Conservation (phyloP, 2,329 filamentous ascomycete species). For the Claviceps pazoutovae region DNA sequence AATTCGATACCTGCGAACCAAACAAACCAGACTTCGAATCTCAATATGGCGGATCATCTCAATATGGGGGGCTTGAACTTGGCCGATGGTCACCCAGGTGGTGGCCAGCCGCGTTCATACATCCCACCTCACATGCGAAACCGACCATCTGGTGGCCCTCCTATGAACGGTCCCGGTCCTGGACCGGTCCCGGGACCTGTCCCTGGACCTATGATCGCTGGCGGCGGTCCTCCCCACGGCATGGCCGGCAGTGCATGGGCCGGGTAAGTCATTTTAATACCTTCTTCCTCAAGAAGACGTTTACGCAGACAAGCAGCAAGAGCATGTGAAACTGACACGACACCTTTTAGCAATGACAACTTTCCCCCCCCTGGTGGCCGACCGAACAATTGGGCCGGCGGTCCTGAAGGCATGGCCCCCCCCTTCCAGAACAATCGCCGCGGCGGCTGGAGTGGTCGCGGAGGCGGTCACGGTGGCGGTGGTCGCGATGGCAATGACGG, state of each 20-base stretch:
- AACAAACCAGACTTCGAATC: slow-evolving; percentile 5
- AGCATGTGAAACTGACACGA: background rate
- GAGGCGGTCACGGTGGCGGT: slow-evolving; percentile 20
- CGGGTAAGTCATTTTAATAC: slow-evolving; percentile 23
- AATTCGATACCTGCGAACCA: background rate
- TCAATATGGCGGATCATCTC: slow-evolving; percentile 68
- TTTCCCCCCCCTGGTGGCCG: slow-evolving; percentile 15
- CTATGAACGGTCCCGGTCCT: slow-evolving; percentile 1
- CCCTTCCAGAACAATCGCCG: slow-evolving; percentile 16
- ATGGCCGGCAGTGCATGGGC: slow-evolving; percentile 42
- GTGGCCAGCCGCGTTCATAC: slow-evolving; percentile 46
- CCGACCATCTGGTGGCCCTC: slow-evolving; percentile 19
- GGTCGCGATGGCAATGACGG: slow-evolving; percentile 31
- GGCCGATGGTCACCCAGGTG: slow-evolving; percentile 23
- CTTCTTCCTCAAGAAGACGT: background rate
- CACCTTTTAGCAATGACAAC: slow-evolving; percentile 3
- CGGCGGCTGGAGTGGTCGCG: slow-evolving; percentile 20
- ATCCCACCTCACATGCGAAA: slow-evolving; percentile 73
- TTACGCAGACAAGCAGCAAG: too few relatives aligned
- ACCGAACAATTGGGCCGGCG: slow-evolving; percentile 21
- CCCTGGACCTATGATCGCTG: slow-evolving; percentile 27
- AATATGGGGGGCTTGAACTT: slow-evolving; percentile 67
- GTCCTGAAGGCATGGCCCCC: slow-evolving; percentile 7
- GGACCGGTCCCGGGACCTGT: slow-evolving; percentile 8
- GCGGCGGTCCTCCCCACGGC: slow-evolving; percentile 12